These are phyloP conservation scores for Auxenochlorella protothecoides DNA, from an alignment of 139 green algal genomes.

Conservation along the genomic window DNA sequence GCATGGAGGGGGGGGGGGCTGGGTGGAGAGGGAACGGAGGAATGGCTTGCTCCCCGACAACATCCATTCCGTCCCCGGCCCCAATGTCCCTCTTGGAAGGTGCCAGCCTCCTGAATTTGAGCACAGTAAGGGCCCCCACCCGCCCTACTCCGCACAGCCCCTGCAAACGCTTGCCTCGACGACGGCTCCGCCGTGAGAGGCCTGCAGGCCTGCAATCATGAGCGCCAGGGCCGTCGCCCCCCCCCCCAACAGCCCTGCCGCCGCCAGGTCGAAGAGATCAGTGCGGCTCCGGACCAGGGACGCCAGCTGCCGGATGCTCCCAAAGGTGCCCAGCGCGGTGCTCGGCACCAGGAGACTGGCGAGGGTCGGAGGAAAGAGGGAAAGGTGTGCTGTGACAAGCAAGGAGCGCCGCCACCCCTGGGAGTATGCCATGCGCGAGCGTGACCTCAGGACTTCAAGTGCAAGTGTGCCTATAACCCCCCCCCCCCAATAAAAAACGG, in stretches of 20 bases:
- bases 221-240: constrained; percentile 34
- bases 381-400: too few relatives aligned
- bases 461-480: too few relatives aligned
- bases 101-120: too few relatives aligned
- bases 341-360: constrained; percentile 77
- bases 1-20: neutral
- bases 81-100: too few relatives aligned
- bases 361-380: constrained; percentile 33
- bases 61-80: too few relatives aligned
- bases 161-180: constrained; percentile 3
- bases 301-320: constrained; percentile 76
- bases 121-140: too few relatives aligned
- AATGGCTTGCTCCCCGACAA: too few relatives aligned
- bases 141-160: too few relatives aligned
- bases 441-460: too few relatives aligned
- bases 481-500: too few relatives aligned
- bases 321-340: constrained; percentile 78
- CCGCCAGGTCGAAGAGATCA: constrained; percentile 75
- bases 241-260: constrained; percentile 50
- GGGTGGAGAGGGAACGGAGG: neutral
- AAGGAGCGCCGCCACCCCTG: too few relatives aligned
- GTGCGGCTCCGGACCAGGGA: constrained; percentile 42
- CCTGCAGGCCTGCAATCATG: constrained; percentile 43
- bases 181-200: constrained; percentile 11
- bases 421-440: too few relatives aligned